phyloP scores from a whole-genome alignment of 306 rosid genomes.

The Comarum palustre region DNA sequence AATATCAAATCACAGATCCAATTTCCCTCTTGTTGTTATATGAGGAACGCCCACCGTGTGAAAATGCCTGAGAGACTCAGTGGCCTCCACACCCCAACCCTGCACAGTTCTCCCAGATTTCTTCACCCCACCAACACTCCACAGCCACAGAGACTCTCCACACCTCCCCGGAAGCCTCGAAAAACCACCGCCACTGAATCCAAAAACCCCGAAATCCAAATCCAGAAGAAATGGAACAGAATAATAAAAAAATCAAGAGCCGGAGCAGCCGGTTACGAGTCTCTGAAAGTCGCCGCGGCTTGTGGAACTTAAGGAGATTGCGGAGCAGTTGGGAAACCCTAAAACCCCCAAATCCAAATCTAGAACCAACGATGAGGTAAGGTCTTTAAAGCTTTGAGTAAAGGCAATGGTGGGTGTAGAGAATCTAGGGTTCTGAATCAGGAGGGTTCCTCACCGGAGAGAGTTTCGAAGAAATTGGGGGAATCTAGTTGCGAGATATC shows the following conservation, averaged over 20 bases:
- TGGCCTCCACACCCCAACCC: slow-evolving; percentile 11
- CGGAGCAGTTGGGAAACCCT: slow-evolving; percentile 9
- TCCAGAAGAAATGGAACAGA: slow-evolving; percentile 15
- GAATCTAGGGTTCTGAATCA: slow-evolving; percentile 35
- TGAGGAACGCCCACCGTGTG: slow-evolving; percentile 25
- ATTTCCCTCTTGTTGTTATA: slow-evolving; percentile 30
- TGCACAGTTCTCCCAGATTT: slow-evolving; percentile 16
- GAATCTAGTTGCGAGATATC: not conserved
- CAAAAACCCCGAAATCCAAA: slow-evolving; percentile 9
- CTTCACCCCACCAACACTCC: not conserved
- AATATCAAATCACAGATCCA: not conserved
- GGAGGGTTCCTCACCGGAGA: not conserved
- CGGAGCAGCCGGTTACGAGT: not conserved
- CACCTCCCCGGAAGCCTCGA: slow-evolving; percentile 2
- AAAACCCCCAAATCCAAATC: slow-evolving; percentile 17
- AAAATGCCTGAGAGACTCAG: slow-evolving; percentile 48
- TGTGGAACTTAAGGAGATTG: not conserved
- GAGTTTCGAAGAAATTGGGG: slow-evolving; percentile 22
- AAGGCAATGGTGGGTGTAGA: slow-evolving; percentile 19
- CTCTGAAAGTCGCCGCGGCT: slow-evolving; percentile 19
- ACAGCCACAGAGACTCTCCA: not conserved
- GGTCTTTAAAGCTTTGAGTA: slow-evolving; percentile 3
- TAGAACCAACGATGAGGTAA: slow-evolving; percentile 6
- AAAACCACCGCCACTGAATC: slow-evolving; percentile 10
- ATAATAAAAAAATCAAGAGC: not conserved